Conservation (phyloP, 257 asterid species). For the Craterostigma plantagineum region DNA sequence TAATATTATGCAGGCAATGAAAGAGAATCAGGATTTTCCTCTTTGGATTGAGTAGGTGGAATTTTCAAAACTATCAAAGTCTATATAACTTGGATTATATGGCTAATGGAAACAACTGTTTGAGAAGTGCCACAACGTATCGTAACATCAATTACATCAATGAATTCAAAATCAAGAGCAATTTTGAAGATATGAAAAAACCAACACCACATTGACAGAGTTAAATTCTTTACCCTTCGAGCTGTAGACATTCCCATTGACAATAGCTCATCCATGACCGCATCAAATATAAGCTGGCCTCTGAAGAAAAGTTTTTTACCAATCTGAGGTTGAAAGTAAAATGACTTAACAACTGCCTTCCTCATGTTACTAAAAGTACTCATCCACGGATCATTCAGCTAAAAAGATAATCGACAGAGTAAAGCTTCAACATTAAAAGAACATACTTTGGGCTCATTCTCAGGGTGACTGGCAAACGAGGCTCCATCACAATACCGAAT, state of each 20-base stretch:
- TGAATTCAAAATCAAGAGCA: too few relatives aligned
- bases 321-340: constrained; percentile 22
- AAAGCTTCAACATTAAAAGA: constrained; percentile 2
- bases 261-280: constrained; percentile 55
- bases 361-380: constrained; percentile 4
- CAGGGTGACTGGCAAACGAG: constrained; percentile 72
- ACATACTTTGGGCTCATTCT: constrained; percentile 59
- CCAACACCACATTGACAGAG: neutral
- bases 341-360: constrained; percentile 11
- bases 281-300: constrained; percentile 85
- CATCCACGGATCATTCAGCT: too few relatives aligned
- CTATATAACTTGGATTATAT: too few relatives aligned
- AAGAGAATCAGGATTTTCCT: too few relatives aligned
- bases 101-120: too few relatives aligned
- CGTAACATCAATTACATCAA: too few relatives aligned
- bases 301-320: constrained; percentile 62
- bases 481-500: constrained; percentile 88
- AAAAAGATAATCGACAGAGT: too few relatives aligned
- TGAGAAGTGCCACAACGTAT: too few relatives aligned
- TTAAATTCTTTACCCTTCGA: constrained; percentile 29
- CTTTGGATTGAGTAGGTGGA: too few relatives aligned
- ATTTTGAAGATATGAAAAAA: too few relatives aligned
- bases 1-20: too few relatives aligned
- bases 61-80: too few relatives aligned
- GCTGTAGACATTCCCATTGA: constrained; percentile 65